Evolutionary conservation across 257 asterid species (phyloP).

Genomic region (Rhazya stricta): DNA sequence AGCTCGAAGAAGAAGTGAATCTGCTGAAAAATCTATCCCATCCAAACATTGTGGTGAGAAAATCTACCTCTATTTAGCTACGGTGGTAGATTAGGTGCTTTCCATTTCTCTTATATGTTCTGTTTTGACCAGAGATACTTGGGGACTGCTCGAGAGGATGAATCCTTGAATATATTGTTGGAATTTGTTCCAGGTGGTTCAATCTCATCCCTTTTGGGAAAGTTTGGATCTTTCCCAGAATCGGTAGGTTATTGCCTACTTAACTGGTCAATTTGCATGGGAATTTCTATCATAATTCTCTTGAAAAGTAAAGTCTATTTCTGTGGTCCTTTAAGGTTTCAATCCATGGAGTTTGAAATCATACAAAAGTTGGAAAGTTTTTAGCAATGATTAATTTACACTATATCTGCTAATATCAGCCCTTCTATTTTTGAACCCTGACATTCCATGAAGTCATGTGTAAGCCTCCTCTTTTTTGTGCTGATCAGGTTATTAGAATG

Average conservation of each 20-base stretch:
- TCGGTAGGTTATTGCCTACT: slow-evolving; percentile 54
- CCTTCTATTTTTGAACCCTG: too few species aligned
- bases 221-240: slow-evolving; percentile 95
- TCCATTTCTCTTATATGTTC: slow-evolving; percentile 10
- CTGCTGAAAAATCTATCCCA: slow-evolving; percentile 91
- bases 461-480: slow-evolving; percentile 2
- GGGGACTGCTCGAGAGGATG: slow-evolving; percentile 95
- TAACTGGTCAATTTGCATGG: background rate
- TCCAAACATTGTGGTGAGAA: slow-evolving; percentile 91
- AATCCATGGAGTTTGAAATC: background rate
- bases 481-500: slow-evolving; percentile 86
- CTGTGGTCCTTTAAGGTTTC: background rate
- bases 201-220: slow-evolving; percentile 92
- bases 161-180: slow-evolving; percentile 77
- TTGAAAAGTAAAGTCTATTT: background rate
- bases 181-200: slow-evolving; percentile 99
- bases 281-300: background rate
- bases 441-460: background rate
- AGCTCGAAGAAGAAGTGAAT: slow-evolving; percentile 96
- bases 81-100: background rate
- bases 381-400: background rate
- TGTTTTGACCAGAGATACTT: slow-evolving; percentile 68
- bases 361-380: background rate
- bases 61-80: slow-evolving; percentile 5
- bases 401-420: background rate